Evolutionary conservation across 805 yeast species (phyloP).

Genomic region (Saccharomyces mikatae): DNA sequence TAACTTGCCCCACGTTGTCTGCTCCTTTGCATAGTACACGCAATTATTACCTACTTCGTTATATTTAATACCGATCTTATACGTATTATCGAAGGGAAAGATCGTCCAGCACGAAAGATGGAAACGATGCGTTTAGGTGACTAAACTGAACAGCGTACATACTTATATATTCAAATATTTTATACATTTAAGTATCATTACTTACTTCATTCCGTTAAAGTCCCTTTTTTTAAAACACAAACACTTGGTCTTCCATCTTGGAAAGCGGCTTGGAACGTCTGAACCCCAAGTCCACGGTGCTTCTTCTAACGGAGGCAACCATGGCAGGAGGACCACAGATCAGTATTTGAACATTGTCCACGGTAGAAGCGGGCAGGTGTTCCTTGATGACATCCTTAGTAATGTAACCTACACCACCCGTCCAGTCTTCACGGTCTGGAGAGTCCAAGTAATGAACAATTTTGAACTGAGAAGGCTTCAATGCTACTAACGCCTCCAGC

Average conservation of each 20-base stretch:
- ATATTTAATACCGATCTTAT: background rate
- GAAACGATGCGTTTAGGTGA: background rate
- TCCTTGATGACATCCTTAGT: conserved; percentile 59
- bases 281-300: conserved; percentile 65
- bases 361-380: conserved; percentile 51
- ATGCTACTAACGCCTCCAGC: conserved; percentile 54
- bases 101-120: background rate
- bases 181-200: background rate
- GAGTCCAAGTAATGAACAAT: conserved; percentile 70
- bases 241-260: conserved; percentile 83
- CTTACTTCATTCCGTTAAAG: background rate
- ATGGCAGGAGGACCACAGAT: conserved; percentile 93
- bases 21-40: background rate
- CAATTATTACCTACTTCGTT: background rate
- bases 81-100: background rate
- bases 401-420: conserved; percentile 70
- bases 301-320: conserved; percentile 78
- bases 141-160: background rate
- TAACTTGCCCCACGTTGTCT: background rate
- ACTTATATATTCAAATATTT: background rate
- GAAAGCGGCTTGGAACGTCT: conserved; percentile 82
- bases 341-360: conserved; percentile 48
- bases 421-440: conserved; percentile 50
- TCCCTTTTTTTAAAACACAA: conserved; percentile 50
- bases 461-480: conserved; percentile 51